These are phyloP conservation scores for Ophiobolus disseminans DNA, from an alignment of 2,329 filamentous ascomycete genomes.

Conservation along the genomic window DNA sequence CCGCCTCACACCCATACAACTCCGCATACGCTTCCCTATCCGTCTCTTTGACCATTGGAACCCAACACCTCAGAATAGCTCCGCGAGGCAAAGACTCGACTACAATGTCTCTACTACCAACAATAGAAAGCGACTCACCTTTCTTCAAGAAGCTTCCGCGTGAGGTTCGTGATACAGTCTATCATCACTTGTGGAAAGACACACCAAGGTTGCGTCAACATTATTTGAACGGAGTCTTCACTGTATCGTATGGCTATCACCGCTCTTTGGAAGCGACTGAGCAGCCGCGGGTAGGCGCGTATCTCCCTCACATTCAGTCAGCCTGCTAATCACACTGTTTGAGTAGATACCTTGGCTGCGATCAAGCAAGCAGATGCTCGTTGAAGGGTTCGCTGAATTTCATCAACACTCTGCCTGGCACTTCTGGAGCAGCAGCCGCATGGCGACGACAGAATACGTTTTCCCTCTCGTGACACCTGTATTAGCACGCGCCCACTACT, in stretches of 20 bases:
- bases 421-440: not conserved
- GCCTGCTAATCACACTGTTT: not conserved
- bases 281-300: not conserved
- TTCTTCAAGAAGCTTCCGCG: not conserved
- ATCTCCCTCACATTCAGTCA: not conserved
- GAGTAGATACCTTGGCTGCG: not conserved
- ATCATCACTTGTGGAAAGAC: not conserved
- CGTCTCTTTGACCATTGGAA: not conserved
- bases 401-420: not conserved
- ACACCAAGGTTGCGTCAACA: not conserved
- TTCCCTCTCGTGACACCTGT: not conserved
- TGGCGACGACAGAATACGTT: not conserved
- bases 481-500: not conserved
- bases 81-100: not conserved
- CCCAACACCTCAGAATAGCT: not conserved
- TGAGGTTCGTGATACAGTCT: not conserved
- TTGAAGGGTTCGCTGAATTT: not conserved
- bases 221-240: not conserved
- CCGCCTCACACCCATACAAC: too few species aligned
- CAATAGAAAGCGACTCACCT: not conserved
- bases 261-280: not conserved
- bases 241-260: not conserved
- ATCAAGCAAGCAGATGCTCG: not conserved
- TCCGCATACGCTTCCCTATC: too few species aligned
- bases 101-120: not conserved